phyloP scores from a whole-genome alignment of 1,139 yeast genomes.

The Spathaspora sp. region DNA sequence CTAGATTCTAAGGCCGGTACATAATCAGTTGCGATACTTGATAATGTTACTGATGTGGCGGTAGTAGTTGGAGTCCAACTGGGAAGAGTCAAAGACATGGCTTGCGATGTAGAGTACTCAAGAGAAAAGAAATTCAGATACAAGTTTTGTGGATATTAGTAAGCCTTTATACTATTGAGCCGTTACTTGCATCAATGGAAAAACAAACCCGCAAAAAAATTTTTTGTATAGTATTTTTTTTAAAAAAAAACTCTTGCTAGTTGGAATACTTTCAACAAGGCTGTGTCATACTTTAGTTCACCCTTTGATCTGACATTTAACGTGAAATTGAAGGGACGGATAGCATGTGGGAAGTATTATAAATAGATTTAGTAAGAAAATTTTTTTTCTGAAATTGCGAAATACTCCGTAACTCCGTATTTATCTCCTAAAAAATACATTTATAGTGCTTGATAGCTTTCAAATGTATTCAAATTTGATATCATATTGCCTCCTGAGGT shows the following conservation, averaged over 20 bases:
- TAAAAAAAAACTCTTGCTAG: too few species aligned
- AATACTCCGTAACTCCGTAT: neutral
- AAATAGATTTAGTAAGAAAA: neutral
- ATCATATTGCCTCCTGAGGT: too few species aligned
- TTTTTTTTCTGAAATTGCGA: neutral
- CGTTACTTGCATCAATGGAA: neutral
- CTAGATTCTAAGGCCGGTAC: slow-evolving; percentile 18
- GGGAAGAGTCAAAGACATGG: slow-evolving; percentile 5
- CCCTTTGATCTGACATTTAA: neutral
- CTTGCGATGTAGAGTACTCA: neutral
- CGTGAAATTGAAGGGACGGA: neutral
- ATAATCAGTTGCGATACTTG: slow-evolving; percentile 17
- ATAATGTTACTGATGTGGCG: slow-evolving; percentile 11
- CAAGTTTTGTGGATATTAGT: neutral
- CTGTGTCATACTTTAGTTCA: neutral
- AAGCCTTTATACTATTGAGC: neutral
- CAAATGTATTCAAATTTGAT: too few species aligned
- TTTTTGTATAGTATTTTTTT: too few species aligned
- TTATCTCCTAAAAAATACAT: neutral
- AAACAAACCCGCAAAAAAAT: neutral
- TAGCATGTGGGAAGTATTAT: neutral
- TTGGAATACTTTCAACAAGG: neutral
- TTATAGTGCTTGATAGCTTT: too few species aligned
- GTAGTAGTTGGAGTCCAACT: slow-evolving; percentile 14
- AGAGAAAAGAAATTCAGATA: neutral